A percentile compares a stretch with the other conserved stretches of the same genome.
Conservation (phyloP, 2,329 filamentous ascomycete genomes). For the Paecilomyces sp. region DNA sequence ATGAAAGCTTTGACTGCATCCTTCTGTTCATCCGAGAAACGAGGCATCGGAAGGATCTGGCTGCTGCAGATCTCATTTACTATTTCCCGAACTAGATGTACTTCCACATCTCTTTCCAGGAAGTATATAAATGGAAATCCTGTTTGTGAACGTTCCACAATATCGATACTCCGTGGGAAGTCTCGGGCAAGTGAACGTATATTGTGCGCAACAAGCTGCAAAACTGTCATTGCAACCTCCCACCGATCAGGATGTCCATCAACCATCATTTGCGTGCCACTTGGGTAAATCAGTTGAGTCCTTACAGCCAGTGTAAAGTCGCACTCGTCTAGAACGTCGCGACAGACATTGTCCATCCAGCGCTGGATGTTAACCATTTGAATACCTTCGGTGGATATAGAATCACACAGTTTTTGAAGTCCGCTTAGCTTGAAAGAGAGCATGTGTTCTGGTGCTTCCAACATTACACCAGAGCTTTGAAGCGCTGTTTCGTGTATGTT, state of each 20-base stretch:
- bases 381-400: constrained; percentile 31
- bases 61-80: constrained; percentile 33
- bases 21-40: constrained; percentile 8
- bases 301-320: constrained; percentile 49
- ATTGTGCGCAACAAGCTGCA: constrained; percentile 35
- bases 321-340: constrained; percentile 61
- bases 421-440: constrained; percentile 60
- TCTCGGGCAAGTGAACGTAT: constrained; percentile 24
- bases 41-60: constrained; percentile 18
- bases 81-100: constrained; percentile 35
- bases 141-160: constrained; percentile 30
- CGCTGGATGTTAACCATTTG: constrained; percentile 46
- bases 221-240: constrained; percentile 37
- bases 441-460: constrained; percentile 57
- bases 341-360: constrained; percentile 43
- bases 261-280: constrained; percentile 41
- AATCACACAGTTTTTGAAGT: constrained; percentile 49
- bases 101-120: constrained; percentile 42
- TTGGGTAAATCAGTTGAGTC: constrained; percentile 53
- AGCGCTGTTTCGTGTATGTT: constrained; percentile 37
- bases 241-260: constrained; percentile 51
- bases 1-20: constrained; percentile 27
- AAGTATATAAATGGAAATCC: constrained; percentile 54
- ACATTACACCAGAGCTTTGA: constrained; percentile 44
- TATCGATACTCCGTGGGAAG: constrained; percentile 44